These are phyloP conservation scores for Lagenaria siceraria DNA, from an alignment of 306 rosid species.

Conservation along the genomic window DNA sequence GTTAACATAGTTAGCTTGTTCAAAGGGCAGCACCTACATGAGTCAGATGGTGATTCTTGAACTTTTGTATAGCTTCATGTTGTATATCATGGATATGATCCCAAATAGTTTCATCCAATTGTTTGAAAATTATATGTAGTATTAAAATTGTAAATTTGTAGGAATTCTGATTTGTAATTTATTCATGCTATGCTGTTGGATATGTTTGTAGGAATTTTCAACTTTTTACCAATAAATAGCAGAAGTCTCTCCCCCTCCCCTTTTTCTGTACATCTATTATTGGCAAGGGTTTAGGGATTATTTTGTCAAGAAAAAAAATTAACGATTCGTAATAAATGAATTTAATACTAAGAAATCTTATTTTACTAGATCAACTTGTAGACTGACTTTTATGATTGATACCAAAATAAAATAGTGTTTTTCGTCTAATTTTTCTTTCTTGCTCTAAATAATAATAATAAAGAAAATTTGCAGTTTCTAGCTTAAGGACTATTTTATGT, in stretches of 20 bases:
- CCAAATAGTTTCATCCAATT: background rate
- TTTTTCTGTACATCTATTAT: too few relatives aligned
- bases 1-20: background rate
- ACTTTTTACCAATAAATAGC: conserved; percentile 11
- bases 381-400: too few relatives aligned
- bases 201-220: background rate
- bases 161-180: conserved; percentile 11
- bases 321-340: too few relatives aligned
- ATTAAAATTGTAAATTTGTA: conserved; percentile 19
- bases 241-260: background rate
- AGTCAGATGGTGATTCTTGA: conserved; percentile 5
- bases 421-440: too few relatives aligned
- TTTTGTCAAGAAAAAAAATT: too few relatives aligned
- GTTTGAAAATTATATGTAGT: background rate
- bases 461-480: too few relatives aligned
- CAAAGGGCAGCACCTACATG: conserved; percentile 9
- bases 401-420: too few relatives aligned
- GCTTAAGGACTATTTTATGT: too few relatives aligned
- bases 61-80: conserved; percentile 29
- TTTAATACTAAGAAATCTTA: too few relatives aligned
- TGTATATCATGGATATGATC: background rate
- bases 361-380: too few relatives aligned
- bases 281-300: too few relatives aligned
- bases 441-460: too few relatives aligned
- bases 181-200: conserved; percentile 13